These are phyloP conservation scores for Daedaleopsis sinensis DNA, from an alignment of 768 basidiomycete species.

Conservation along the genomic window DNA sequence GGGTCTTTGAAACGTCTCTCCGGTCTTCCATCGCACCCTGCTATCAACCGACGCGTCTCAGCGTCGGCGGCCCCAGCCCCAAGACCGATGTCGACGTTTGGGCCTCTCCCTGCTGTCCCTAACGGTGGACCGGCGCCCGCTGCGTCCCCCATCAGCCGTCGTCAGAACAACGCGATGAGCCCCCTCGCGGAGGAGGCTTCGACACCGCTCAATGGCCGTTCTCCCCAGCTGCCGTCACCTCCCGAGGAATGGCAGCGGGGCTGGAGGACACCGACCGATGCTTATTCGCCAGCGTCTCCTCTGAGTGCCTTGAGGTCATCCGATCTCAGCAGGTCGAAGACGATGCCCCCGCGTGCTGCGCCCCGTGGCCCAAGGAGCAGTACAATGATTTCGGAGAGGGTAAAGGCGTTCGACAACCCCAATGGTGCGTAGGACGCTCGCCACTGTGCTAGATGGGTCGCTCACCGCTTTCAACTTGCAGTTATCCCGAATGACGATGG, in stretches of 20 bases:
- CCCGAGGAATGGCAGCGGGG: constrained; percentile 12
- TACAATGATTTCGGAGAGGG: constrained; percentile 32
- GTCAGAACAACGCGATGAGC: constrained; percentile 6
- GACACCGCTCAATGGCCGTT: not conserved
- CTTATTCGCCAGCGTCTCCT: constrained; percentile 11
- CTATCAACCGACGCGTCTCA: constrained; percentile 21
- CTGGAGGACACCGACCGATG: constrained; percentile 14
- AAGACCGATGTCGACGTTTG: constrained; percentile 20
- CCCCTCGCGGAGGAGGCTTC: constrained; percentile 5
- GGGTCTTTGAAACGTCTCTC: constrained; percentile 15
- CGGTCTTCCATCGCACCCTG: constrained; percentile 27
- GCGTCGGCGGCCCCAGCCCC: not conserved
- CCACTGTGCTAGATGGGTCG: not conserved
- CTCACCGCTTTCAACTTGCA: not conserved
- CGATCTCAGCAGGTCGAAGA: constrained; percentile 26
- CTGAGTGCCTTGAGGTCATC: not conserved
- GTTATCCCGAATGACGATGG: constrained; percentile 9
- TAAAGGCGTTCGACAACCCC: constrained; percentile 32
- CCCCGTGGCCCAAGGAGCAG: constrained; percentile 28
- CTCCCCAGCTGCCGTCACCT: constrained; percentile 15
- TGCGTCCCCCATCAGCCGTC: constrained; percentile 5
- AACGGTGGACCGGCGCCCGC: constrained; percentile 14
- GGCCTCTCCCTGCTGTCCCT: constrained; percentile 22
- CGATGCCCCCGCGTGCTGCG: constrained; percentile 28
- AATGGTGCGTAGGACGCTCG: constrained; percentile 14